Evolutionary conservation across 495 filamentous ascomycete genomes (phyloP).

Genomic region (Aspergillus incahuasiensis): DNA sequence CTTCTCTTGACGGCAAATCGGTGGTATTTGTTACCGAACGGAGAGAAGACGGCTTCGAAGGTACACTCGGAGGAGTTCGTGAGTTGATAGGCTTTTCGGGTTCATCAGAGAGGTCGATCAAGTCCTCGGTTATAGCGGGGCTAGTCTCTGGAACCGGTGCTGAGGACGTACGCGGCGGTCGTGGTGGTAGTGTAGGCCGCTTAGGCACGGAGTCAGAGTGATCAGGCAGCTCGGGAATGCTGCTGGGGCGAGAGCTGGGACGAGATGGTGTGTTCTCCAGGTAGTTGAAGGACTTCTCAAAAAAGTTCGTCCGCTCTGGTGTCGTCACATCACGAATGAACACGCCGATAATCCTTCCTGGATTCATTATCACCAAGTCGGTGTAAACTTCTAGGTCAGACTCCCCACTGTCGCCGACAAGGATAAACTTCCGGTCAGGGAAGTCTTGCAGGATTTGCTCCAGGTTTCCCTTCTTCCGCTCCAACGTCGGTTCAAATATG

Average conservation of each 20-base stretch:
- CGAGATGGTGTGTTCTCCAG: conserved; percentile 19
- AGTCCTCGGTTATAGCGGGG: conserved; percentile 45
- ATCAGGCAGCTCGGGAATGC: conserved; percentile 26
- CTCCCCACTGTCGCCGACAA: conserved; percentile 94
- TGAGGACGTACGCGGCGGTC: conserved; percentile 22
- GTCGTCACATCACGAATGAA: conserved; percentile 97
- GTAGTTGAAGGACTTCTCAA: conserved; percentile 61
- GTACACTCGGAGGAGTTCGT: conserved; percentile 52
- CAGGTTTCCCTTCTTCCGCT: conserved; percentile 82
- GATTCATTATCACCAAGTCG: conserved; percentile 79
- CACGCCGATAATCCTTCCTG: conserved; percentile 72
- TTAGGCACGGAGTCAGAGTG: conserved; percentile 23
- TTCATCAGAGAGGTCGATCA: conserved; percentile 54
- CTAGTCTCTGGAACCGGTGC: conserved; percentile 17
- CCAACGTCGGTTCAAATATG: conserved; percentile 95
- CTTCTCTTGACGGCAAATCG: conserved; percentile 14
- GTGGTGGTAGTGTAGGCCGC: conserved; percentile 36
- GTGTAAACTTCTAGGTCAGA: conserved; percentile 97
- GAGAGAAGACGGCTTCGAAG: conserved; percentile 63
- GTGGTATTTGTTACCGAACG: conserved; percentile 36
- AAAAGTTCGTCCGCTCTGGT: conserved; percentile 61
- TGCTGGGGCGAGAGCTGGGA: conserved; percentile 26
- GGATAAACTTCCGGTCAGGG: conserved; percentile 79
- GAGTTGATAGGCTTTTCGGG: conserved; percentile 17
- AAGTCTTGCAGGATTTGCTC: conserved; percentile 87